Base-by-base conservation (phyloP, 1,284 basidiomycete genomes). In the Dichomitus squalens region DNA sequence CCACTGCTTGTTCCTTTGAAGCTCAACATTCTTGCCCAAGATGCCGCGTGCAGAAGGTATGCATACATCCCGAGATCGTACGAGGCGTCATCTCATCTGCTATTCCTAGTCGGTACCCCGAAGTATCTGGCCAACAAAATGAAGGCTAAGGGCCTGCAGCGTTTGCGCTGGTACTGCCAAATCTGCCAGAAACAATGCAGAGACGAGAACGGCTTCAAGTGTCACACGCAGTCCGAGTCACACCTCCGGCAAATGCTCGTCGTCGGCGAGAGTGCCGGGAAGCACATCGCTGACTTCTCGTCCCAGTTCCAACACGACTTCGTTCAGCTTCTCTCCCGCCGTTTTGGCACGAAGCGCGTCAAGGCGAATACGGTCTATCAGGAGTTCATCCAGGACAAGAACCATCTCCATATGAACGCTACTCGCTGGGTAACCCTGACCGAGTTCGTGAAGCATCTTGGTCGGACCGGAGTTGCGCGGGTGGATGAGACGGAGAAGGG, bases 401-500 rank as follows among this genome's bases (percentile, higher is more conserved):
- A 83, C 51, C 97, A 99, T 73, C 79, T 96, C 23, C 97, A 99
- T 78, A 99, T 99, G 97, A 99, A 99, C 75, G 81, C 96, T 5
- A 99, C 97, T 9, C 87, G 93, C 59, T 99, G 97, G 96, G 93
- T 97, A 23, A 97, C 96, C 9, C 82, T 99, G 59, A 92, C 92
- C 11, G 96, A 97, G 69, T 99, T 99, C 67, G 81, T 87, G 68
- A 95, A 96, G 74, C 87, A 96, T 68, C 82, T 99, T 29, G 96
- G 97, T 2, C 83, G 95, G 44, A 81, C 84, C 7, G 96, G 97
- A 35, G 81, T 98, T 48, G 93, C 90, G 3, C 85, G 92, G 63
- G 97, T 98, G 21, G 96, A 99, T 71, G 96, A 99, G 76, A 97
- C 94, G 49, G 96, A 98, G 75, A 95, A 98, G 76, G 96, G 96